Evolutionary conservation across 345 rosid genomes (phyloP).

Genomic region (Sonneratia caseolaris): DNA sequence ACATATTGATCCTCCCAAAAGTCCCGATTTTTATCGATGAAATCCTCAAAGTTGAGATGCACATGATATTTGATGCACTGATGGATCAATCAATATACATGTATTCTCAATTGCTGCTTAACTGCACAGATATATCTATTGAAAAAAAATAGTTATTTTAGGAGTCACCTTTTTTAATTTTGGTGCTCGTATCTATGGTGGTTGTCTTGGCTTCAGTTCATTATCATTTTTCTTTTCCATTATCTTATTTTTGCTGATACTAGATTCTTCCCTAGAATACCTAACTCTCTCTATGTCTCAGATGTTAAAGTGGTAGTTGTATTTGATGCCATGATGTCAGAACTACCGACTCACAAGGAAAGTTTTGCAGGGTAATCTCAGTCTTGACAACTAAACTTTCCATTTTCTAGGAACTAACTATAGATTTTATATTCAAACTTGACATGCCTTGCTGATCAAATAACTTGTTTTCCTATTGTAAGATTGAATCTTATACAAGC

Average conservation of each 20-base stretch:
- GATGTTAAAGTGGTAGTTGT: slow-evolving; percentile 93
- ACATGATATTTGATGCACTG: neutral
- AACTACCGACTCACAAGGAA: slow-evolving; percentile 85
- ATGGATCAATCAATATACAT: neutral
- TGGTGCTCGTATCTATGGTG: neutral
- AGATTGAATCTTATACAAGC: neutral
- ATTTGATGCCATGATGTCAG: slow-evolving; percentile 94
- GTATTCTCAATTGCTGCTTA: neutral
- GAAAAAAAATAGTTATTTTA: neutral
- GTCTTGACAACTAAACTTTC: neutral
- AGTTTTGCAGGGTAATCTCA: slow-evolving; percentile 49
- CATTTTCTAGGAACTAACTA: neutral
- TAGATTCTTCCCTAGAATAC: neutral
- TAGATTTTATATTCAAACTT: neutral
- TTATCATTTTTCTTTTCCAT: neutral
- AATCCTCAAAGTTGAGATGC: neutral
- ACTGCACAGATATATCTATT: neutral
- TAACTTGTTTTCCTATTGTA: neutral
- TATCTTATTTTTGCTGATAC: neutral
- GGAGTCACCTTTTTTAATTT: neutral
- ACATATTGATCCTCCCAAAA: neutral
- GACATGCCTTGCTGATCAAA: neutral
- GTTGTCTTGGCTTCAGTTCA: neutral
- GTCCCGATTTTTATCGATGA: neutral
- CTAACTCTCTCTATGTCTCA: slow-evolving; percentile 20